Evolutionary conservation across 1,284 basidiomycete species (phyloP).

Genomic region (Apiotrichum akiyoshidainum): DNA sequence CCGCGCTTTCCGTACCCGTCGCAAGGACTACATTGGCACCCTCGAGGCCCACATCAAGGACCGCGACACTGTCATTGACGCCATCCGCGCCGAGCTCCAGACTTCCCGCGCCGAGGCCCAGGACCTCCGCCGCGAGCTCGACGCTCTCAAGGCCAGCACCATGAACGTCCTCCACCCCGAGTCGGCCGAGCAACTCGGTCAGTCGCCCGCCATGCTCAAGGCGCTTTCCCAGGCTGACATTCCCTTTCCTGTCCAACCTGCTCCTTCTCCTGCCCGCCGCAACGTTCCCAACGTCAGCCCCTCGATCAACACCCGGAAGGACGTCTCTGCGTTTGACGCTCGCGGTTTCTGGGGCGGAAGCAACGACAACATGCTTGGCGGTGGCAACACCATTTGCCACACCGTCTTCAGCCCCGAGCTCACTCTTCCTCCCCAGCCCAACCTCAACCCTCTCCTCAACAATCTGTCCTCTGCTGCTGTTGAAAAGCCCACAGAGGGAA

Average conservation of each 20-base stretch:
- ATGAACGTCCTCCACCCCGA: slow-evolving; percentile 52
- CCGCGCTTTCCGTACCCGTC: slow-evolving; percentile 84
- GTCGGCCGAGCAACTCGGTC: slow-evolving; percentile 34
- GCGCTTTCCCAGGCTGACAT: slow-evolving; percentile 31
- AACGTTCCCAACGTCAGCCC: slow-evolving; percentile 46
- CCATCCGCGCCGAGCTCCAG: slow-evolving; percentile 79
- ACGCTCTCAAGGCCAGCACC: slow-evolving; percentile 66
- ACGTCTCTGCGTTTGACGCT: slow-evolving; percentile 56
- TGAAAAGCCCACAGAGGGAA: slow-evolving; percentile 24
- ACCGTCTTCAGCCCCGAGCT: slow-evolving; percentile 70
- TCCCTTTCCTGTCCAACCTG: slow-evolving; percentile 21
- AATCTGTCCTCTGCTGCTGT: slow-evolving; percentile 6
- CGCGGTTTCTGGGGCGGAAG: slow-evolving; percentile 65
- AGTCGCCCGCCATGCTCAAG: slow-evolving; percentile 44
- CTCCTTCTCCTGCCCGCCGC: slow-evolving; percentile 8
- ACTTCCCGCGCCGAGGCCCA: slow-evolving; percentile 75
- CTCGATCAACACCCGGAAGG: slow-evolving; percentile 73
- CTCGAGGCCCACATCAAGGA: slow-evolving; percentile 91
- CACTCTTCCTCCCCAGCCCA: slow-evolving; percentile 53
- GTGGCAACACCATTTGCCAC: slow-evolving; percentile 79
- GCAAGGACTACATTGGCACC: slow-evolving; percentile 93
- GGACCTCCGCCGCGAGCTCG: slow-evolving; percentile 76
- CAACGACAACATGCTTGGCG: slow-evolving; percentile 53
- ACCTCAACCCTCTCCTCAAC: slow-evolving; percentile 75
- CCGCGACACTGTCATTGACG: slow-evolving; percentile 83